Evolutionary conservation across 2,329 filamentous ascomycete genomes (phyloP), one percentile per base, ranked within the genome.

Genomic region (Fusarium albidum): DNA sequence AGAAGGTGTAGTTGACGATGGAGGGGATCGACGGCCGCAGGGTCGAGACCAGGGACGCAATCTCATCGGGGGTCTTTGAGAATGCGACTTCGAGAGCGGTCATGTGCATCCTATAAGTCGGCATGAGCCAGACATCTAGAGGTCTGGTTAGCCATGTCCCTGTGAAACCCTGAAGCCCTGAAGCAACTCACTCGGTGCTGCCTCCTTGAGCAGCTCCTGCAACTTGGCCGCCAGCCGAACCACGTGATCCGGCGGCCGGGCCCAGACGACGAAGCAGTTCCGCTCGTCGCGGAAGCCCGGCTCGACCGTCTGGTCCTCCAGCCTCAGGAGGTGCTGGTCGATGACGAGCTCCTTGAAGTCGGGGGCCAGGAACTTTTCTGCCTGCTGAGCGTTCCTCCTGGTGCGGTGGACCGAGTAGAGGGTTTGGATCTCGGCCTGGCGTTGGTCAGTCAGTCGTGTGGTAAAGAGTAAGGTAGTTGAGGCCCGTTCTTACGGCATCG

Each of bases 191-290:
- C 92, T 83, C 29, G 91, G 90, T 12, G 88, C 87, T 15, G 84
- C 81, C 15, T 79, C 74, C 50, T 79, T 77, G 40, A 96, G 76
- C 65, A 84, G 81, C 42, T 80, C 72, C 72, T 97, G 94, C 26
- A 97, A 75, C 50, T 82, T 81, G 3, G 77, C 73, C 3, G 94
- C 85, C 52, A 98, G 75, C 15, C 81, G 75, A 38, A 88, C 79
- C 14, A 97, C 79, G 62, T 88, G 85, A 38, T 84, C 75, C 1
- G 93, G 90, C 13, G 94, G 94, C 7, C 93, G 82, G 4, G 90
- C 91, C 92, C 92, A 97, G 68, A 97, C 87, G 1, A 92, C 90
- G 10, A 97, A 79, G 69, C 93, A 96, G 67, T 96, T 82, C 33
- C 94, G 81, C 34, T 85, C 83, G 69, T 98, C 94, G 44, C 79